Percentiles rank a stretch among this genome's conserved stretches.
Evolutionary conservation across 2,329 filamentous ascomycete genomes (phyloP).

Genomic region (Elsinoe australis): DNA sequence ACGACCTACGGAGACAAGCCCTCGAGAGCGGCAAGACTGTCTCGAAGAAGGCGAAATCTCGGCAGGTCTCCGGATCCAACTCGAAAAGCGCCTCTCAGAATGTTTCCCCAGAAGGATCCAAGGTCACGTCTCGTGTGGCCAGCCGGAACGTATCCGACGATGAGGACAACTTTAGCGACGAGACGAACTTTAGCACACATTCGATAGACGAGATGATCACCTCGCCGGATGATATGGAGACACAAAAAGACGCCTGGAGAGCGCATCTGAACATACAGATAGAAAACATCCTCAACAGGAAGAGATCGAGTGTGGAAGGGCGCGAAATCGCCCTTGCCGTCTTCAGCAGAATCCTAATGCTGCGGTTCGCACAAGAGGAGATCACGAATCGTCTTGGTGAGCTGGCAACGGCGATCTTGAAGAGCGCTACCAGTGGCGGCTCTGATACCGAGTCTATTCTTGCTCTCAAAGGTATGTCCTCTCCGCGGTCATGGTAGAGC

Average conservation of each 20-base stretch:
- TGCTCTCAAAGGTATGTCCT: conserved; percentile 50
- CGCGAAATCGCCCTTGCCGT: conserved; percentile 57
- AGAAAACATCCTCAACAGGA: conserved; percentile 65
- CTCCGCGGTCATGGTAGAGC: conserved; percentile 31
- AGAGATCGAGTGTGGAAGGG: conserved; percentile 65
- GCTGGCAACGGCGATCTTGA: conserved; percentile 57
- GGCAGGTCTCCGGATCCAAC: conserved; percentile 47
- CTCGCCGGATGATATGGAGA: conserved; percentile 44
- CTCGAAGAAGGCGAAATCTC: conserved; percentile 58
- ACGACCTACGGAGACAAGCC: conserved; percentile 53
- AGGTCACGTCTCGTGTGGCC: conserved; percentile 50
- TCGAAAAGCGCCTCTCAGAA: conserved; percentile 55
- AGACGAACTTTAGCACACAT: conserved; percentile 51
- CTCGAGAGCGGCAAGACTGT: conserved; percentile 66
- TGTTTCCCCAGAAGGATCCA: conserved; percentile 51
- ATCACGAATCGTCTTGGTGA: conserved; percentile 54
- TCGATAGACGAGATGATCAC: conserved; percentile 60
- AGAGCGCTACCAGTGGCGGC: conserved; percentile 60
- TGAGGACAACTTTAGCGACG: conserved; percentile 52
- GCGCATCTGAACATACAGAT: conserved; percentile 58
- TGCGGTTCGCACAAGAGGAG: conserved; percentile 58
- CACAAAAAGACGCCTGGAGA: conserved; percentile 50
- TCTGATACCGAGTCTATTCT: conserved; percentile 61
- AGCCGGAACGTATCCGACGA: conserved; percentile 59
- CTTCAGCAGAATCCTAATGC: conserved; percentile 59